A percentile compares a stretch with the other conserved stretches of the same genome.
phyloP scores from a whole-genome alignment of 2,329 filamentous ascomycete species.

The Paecilomyces sp. region DNA sequence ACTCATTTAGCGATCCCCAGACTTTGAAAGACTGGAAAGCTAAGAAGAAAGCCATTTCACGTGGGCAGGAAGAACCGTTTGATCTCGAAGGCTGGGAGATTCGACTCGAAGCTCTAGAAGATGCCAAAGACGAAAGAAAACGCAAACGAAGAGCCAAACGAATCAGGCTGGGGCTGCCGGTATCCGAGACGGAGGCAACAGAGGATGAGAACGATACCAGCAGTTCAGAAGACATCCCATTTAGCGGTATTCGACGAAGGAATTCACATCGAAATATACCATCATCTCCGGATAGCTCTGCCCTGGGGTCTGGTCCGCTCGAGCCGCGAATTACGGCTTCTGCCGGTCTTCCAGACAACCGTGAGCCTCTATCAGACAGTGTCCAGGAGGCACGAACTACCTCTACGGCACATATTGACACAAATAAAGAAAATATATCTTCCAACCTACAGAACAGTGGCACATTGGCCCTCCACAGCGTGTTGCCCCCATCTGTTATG shows the following conservation, averaged over 20 bases:
- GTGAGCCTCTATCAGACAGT: too few relatives aligned
- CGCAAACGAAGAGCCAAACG: conserved; percentile 21
- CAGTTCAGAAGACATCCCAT: not conserved
- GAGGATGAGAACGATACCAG: not conserved
- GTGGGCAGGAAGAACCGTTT: conserved; percentile 22
- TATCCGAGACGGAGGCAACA: not conserved
- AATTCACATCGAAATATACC: not conserved
- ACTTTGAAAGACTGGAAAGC: conserved; percentile 35
- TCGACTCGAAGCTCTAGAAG: conserved; percentile 12
- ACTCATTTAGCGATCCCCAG: conserved; percentile 30
- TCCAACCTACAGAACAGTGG: not conserved
- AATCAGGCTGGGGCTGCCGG: conserved; percentile 12
- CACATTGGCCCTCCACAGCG: not conserved
- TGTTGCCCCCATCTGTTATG: not conserved
- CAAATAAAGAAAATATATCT: not conserved
- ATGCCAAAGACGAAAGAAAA: conserved; percentile 16
- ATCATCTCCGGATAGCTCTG: not conserved
- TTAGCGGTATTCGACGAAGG: not conserved
- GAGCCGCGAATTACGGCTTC: not conserved
- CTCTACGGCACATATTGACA: not conserved
- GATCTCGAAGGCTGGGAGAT: conserved; percentile 25
- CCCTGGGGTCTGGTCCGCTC: not conserved
- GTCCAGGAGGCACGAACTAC: not conserved
- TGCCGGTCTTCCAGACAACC: not conserved
- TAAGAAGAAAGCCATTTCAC: conserved; percentile 23